phyloP scores from a whole-genome alignment of 192 early-diverging fungal genomes.

The Podila epicladia region DNA sequence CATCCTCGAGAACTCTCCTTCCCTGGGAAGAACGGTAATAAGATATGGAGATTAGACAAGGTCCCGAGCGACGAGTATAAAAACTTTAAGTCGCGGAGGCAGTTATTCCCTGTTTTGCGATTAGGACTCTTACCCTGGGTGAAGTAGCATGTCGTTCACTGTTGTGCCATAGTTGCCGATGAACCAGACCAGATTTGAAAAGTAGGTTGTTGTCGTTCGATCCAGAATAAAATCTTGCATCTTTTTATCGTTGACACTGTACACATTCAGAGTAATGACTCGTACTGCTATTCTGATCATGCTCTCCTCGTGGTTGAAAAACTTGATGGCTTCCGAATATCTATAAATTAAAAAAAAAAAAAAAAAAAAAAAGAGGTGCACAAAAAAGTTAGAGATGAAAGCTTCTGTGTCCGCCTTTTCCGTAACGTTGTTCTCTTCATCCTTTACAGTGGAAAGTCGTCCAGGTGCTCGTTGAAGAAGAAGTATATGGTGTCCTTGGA shows the following conservation, averaged over 20 bases:
- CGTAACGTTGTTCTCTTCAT: constrained; percentile 7
- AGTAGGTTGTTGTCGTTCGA: constrained; percentile 51
- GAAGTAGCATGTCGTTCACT: constrained; percentile 46
- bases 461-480: constrained; percentile 67
- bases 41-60: background rate
- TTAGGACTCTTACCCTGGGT: constrained; percentile 25
- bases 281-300: constrained; percentile 78
- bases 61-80: too few relatives aligned
- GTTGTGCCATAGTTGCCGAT: constrained; percentile 49
- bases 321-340: constrained; percentile 72
- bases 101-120: background rate
- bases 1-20: constrained; percentile 47
- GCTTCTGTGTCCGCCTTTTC: background rate
- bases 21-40: background rate
- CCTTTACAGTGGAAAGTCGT: constrained; percentile 53
- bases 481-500: constrained; percentile 68
- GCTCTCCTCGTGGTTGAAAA: constrained; percentile 74
- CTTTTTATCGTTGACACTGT: constrained; percentile 50
- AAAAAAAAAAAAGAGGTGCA: background rate
- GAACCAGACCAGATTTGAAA: constrained; percentile 55
- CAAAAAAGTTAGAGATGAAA: background rate
- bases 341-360: too few relatives aligned
- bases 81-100: background rate
- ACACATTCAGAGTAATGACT: constrained; percentile 72
- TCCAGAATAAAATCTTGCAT: constrained; percentile 56